phyloP scores from a whole-genome alignment of 768 basidiomycete genomes.

The Phlebiopsis gigantea region DNA sequence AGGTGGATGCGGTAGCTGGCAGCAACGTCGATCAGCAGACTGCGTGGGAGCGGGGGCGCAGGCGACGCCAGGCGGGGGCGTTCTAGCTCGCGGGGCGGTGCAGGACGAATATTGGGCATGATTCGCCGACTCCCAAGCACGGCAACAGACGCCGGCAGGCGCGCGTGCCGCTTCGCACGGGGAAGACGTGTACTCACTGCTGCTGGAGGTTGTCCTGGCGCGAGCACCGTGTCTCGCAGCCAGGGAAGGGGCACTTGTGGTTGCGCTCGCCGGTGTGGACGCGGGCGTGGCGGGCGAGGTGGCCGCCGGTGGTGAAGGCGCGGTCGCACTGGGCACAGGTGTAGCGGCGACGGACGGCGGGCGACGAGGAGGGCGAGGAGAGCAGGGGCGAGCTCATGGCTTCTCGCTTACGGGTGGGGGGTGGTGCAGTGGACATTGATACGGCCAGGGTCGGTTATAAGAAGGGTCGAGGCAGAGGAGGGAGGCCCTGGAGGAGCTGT shows the following conservation, averaged over 20 bases:
- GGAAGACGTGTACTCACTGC: conserved; percentile 36
- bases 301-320: conserved; percentile 84
- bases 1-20: conserved; percentile 75
- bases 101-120: neutral
- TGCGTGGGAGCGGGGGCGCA: neutral
- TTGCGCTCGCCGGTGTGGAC: conserved; percentile 92
- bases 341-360: conserved; percentile 28
- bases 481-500: neutral
- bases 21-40: conserved; percentile 6
- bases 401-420: conserved; percentile 2
- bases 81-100: neutral
- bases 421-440: conserved; percentile 8
- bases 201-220: conserved; percentile 83
- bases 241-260: conserved; percentile 93
- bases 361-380: neutral
- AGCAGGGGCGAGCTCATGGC: neutral
- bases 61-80: neutral
- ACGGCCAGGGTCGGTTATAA: conserved; percentile 16
- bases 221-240: conserved; percentile 87
- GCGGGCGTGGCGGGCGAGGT: conserved; percentile 81
- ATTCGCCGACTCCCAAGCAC: neutral
- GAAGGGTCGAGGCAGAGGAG: conserved; percentile 8
- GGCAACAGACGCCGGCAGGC: neutral
- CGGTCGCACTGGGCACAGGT: conserved; percentile 70
- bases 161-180: neutral